These are phyloP conservation scores for Sclerotiophoma versabilis DNA, from an alignment of 2,329 filamentous ascomycete species.

Conservation along the genomic window DNA sequence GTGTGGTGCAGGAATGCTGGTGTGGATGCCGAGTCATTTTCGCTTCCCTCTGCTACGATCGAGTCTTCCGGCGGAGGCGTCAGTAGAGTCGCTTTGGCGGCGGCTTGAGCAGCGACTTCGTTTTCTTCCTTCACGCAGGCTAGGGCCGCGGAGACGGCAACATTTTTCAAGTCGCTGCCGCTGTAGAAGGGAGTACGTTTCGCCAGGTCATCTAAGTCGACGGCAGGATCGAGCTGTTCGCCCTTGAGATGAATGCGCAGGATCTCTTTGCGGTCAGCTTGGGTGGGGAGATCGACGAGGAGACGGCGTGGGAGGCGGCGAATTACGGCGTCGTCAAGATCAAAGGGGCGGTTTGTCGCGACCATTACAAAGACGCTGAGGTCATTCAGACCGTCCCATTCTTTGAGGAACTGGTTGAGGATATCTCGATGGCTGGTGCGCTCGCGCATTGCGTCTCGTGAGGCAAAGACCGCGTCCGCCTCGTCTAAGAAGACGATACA, in stretches of 20 bases:
- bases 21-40: neutral
- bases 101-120: slow-evolving; percentile 46
- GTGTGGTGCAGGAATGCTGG: slow-evolving; percentile 3
- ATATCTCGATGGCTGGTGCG: slow-evolving; percentile 81
- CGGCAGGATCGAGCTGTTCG: slow-evolving; percentile 67
- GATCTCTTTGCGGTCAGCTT: slow-evolving; percentile 71
- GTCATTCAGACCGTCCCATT: slow-evolving; percentile 92
- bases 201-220: slow-evolving; percentile 70
- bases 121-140: slow-evolving; percentile 80
- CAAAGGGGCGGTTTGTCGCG: slow-evolving; percentile 93
- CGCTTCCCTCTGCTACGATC: neutral
- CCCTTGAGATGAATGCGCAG: slow-evolving; percentile 74
- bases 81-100: slow-evolving; percentile 23
- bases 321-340: slow-evolving; percentile 87
- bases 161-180: slow-evolving; percentile 82
- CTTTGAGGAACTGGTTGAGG: slow-evolving; percentile 94
- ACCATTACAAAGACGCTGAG: slow-evolving; percentile 96
- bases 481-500: slow-evolving; percentile 98
- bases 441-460: slow-evolving; percentile 70
- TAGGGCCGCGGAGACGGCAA: slow-evolving; percentile 80
- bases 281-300: slow-evolving; percentile 74
- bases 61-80: neutral
- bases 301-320: slow-evolving; percentile 76
- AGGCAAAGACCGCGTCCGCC: slow-evolving; percentile 88
- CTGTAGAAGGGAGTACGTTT: slow-evolving; percentile 77